phyloP scores from a whole-genome alignment of 2,329 filamentous ascomycete genomes.

The Fusarium falciforme region DNA sequence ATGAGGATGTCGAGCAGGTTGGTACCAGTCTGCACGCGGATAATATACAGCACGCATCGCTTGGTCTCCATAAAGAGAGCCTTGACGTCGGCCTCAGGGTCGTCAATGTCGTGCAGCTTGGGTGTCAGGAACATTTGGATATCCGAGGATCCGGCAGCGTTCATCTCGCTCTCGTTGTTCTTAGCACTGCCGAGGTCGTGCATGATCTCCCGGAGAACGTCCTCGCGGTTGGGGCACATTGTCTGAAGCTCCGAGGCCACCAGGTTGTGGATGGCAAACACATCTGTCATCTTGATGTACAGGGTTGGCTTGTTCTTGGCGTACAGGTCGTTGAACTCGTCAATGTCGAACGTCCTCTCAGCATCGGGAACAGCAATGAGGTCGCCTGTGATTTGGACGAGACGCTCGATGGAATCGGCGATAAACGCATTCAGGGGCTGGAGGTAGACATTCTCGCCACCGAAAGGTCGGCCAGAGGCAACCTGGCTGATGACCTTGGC shows the following conservation, averaged over 20 bases:
- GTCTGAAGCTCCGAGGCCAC: constrained; percentile 81
- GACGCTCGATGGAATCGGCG: constrained; percentile 82
- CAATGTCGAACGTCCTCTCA: constrained; percentile 95
- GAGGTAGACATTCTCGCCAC: constrained; percentile 93
- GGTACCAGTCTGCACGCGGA: constrained; percentile 90
- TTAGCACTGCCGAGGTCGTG: constrained; percentile 96
- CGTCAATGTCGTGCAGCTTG: constrained; percentile 89
- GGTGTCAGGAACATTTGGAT: constrained; percentile 92
- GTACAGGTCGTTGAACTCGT: constrained; percentile 98
- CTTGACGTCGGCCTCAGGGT: constrained; percentile 93
- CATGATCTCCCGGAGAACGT: constrained; percentile 89
- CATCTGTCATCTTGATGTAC: constrained; percentile 99
- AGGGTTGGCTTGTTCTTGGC: constrained; percentile 95
- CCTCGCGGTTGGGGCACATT: constrained; percentile 84
- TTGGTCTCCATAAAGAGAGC: constrained; percentile 98
- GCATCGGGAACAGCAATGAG: constrained; percentile 87
- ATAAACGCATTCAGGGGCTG: constrained; percentile 95
- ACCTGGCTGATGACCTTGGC: constrained; percentile 92
- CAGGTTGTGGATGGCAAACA: constrained; percentile 94
- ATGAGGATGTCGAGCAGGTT: constrained; percentile 97
- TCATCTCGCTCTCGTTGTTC: constrained; percentile 94
- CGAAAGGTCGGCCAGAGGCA: constrained; percentile 88
- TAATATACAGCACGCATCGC: constrained; percentile 96
- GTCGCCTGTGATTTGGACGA: constrained; percentile 79
- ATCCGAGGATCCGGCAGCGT: constrained; percentile 85